Conservation (phyloP, 768 basidiomycete species). For the Pleurotus cornucopiae region DNA sequence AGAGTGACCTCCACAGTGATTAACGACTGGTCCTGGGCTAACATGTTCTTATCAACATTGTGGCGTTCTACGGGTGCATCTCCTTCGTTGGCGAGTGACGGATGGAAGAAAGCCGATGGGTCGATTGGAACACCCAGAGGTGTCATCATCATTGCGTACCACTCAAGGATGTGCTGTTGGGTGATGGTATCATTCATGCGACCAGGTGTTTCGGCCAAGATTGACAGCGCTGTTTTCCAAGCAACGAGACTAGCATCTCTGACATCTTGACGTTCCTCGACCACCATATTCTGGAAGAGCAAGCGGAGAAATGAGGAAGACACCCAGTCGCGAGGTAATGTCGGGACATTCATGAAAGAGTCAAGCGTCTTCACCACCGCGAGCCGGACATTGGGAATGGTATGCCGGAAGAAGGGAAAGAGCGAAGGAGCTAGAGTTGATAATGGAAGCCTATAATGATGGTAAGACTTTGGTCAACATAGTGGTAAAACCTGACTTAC, state of each 20-base stretch:
- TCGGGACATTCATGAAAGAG: slow-evolving; percentile 77
- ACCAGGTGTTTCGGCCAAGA: slow-evolving; percentile 40
- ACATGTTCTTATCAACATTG: slow-evolving; percentile 95
- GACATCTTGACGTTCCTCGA: slow-evolving; percentile 86
- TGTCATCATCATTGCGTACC: slow-evolving; percentile 87
- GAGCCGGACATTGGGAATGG: slow-evolving; percentile 87
- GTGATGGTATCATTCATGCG: slow-evolving; percentile 51
- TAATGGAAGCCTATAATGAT: slow-evolving; percentile 62
- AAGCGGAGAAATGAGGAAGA: slow-evolving; percentile 71
- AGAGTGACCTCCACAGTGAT: slow-evolving; percentile 73
- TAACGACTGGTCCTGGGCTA: slow-evolving; percentile 84
- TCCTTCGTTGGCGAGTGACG: slow-evolving; percentile 45
- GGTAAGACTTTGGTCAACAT: not conserved
- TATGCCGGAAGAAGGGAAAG: slow-evolving; percentile 97
- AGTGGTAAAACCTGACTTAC: slow-evolving; percentile 42
- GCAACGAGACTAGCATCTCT: slow-evolving; percentile 66
- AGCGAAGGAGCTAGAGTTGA: slow-evolving; percentile 80
- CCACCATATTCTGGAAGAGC: slow-evolving; percentile 89
- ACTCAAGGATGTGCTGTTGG: slow-evolving; percentile 65
- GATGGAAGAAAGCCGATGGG: slow-evolving; percentile 60
- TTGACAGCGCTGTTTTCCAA: slow-evolving; percentile 68
- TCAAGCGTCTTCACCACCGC: slow-evolving; percentile 88
- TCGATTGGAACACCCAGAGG: slow-evolving; percentile 83
- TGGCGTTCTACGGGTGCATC: slow-evolving; percentile 60
- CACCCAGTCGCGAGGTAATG: slow-evolving; percentile 80